Conservation (phyloP, 495 filamentous ascomycete species). For the Penicillium egyptiacum region DNA sequence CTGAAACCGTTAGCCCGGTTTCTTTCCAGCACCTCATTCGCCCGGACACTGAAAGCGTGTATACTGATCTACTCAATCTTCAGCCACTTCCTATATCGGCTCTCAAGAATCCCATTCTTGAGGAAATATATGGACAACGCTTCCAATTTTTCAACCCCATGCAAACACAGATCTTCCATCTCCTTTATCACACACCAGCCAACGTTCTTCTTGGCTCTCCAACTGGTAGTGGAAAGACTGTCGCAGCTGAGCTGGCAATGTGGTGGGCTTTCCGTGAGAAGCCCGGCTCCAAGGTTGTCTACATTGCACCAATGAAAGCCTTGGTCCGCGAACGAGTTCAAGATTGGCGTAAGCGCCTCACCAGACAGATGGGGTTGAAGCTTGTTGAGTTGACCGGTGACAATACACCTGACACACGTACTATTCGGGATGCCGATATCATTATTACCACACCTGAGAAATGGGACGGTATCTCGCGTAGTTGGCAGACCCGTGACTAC, state of each 20-base stretch:
- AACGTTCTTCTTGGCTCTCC: conserved; percentile 97
- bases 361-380: conserved; percentile 78
- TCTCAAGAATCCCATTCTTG: conserved; percentile 80
- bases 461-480: conserved; percentile 98
- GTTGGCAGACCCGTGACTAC: conserved; percentile 95
- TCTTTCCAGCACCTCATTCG: conserved; percentile 98
- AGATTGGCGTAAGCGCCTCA: conserved; percentile 88
- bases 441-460: conserved; percentile 99
- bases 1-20: conserved; percentile 91
- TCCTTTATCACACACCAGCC: conserved; percentile 82
- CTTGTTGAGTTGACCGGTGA: conserved; percentile 97
- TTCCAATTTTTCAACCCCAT: conserved; percentile 99
- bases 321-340: conserved; percentile 94
- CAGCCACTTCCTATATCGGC: conserved; percentile 88
- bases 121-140: conserved; percentile 81
- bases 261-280: conserved; percentile 99
- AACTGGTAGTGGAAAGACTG: conserved; percentile 95
- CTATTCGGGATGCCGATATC: conserved; percentile 92
- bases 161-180: conserved; percentile 98
- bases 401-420: conserved; percentile 94
- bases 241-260: conserved; percentile 97
- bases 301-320: conserved; percentile 99
- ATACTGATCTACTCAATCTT: conserved; percentile 89
- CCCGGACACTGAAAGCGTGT: conserved; percentile 95
- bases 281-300: conserved; percentile 96